Conservation (phyloP, 257 asterid genomes). For the Solanum raphanifolium region DNA sequence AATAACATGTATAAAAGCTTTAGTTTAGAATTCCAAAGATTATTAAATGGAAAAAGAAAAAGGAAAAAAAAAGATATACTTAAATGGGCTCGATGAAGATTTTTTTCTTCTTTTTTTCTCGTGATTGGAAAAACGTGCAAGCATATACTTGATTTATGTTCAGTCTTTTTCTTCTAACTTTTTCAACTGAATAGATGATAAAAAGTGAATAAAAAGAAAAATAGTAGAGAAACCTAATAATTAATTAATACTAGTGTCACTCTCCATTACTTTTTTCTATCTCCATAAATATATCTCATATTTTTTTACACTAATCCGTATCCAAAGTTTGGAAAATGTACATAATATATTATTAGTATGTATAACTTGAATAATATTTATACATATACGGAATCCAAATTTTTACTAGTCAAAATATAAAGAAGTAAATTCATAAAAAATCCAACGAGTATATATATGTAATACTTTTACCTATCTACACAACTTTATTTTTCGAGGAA, state of each 20-base stretch:
- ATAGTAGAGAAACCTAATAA: not conserved
- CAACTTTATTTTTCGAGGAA: too few species aligned
- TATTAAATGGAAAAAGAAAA: not conserved
- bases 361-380: too few species aligned
- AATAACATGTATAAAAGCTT: not conserved
- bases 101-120: not conserved
- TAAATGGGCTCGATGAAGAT: slow-evolving; percentile 5
- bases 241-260: not conserved
- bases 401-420: not conserved
- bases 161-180: not conserved
- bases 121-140: not conserved
- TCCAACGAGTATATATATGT: too few species aligned
- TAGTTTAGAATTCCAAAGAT: not conserved
- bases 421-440: too few species aligned
- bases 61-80: not conserved
- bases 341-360: not conserved
- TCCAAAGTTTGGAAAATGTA: too few species aligned
- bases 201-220: not conserved
- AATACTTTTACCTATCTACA: too few species aligned
- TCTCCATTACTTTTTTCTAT: too few species aligned
- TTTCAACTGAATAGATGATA: not conserved
- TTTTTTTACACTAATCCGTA: not conserved
- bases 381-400: too few species aligned
- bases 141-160: not conserved
- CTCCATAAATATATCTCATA: too few species aligned